Evolutionary conservation across 306 rosid species (phyloP).

Genomic region (Ceratonia siliqua): DNA sequence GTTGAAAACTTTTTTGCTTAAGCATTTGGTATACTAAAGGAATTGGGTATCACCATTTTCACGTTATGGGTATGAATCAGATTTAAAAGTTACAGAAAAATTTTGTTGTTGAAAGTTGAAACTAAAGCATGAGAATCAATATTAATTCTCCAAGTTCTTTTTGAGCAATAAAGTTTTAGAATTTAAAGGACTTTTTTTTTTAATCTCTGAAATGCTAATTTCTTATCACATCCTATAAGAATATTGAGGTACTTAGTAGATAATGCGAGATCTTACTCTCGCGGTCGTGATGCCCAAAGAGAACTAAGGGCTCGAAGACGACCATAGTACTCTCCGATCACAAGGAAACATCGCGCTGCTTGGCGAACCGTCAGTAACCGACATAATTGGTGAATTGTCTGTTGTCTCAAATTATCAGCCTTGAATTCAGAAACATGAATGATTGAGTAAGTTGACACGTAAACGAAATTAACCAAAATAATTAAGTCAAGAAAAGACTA

Average conservation of each 20-base stretch:
- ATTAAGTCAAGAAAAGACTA: too few species aligned
- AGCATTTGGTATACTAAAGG: too few species aligned
- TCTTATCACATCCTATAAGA: too few species aligned
- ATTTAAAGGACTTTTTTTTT: too few species aligned
- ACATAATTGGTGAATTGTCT: constrained; percentile 80
- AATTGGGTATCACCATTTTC: background rate
- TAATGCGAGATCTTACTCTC: constrained; percentile 51
- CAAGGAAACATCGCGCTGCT: constrained; percentile 72
- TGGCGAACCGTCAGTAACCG: constrained; percentile 79
- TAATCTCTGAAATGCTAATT: too few species aligned
- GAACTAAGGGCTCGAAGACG: constrained; percentile 90
- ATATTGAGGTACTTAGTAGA: background rate
- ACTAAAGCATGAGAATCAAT: too few species aligned
- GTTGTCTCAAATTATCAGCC: constrained; percentile 94
- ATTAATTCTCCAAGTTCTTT: too few species aligned
- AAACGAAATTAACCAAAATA: background rate
- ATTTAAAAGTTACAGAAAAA: background rate
- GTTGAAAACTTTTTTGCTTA: too few species aligned
- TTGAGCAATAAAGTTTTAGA: too few species aligned
- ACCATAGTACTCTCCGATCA: constrained; percentile 77
- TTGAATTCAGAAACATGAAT: constrained; percentile 31
- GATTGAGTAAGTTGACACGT: background rate
- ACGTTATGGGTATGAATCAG: background rate
- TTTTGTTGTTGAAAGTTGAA: too few species aligned
- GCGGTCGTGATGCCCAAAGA: constrained; percentile 83